Conservation (phyloP, 441 rosid genomes). For the Raphanus hybrid region DNA sequence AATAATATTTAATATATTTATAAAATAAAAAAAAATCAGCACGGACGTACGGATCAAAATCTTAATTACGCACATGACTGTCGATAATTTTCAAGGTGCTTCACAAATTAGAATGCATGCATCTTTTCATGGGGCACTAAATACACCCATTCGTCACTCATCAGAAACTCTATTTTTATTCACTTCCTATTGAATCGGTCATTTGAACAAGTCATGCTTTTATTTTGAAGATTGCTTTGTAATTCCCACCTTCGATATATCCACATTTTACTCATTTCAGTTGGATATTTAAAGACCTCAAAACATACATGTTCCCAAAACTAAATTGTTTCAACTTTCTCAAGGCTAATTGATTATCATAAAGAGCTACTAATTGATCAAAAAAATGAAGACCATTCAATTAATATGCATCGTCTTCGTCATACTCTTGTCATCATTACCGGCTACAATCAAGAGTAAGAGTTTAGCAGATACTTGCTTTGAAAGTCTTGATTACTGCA, state of each 20-base stretch:
- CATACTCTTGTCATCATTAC: slow-evolving; percentile 1
- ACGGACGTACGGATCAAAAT: no score
- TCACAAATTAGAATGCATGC: not conserved
- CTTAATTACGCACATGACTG: not conserved
- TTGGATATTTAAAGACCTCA: slow-evolving; percentile 1
- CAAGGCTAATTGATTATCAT: not conserved
- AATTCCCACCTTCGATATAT: not conserved
- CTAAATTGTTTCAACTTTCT: not conserved
- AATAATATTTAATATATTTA: no score
- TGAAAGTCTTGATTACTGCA: not conserved
- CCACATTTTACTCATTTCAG: not conserved
- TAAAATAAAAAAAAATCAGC: no score
- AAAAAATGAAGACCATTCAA: not conserved
- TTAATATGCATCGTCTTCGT: not conserved
- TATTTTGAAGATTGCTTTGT: not conserved
- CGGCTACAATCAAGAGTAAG: not conserved
- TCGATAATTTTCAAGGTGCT: not conserved
- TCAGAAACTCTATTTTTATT: not conserved
- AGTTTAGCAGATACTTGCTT: not conserved
- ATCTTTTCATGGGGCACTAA: not conserved
- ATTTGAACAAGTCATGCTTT: not conserved
- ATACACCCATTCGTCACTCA: not conserved
- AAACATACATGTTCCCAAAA: not conserved
- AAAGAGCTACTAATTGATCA: not conserved
- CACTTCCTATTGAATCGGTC: slow-evolving; percentile 3